Percentiles rank a stretch among this genome's conserved stretches.
These are phyloP conservation scores for Ilex asprella DNA, from an alignment of 257 asterid species.

Conservation along the genomic window DNA sequence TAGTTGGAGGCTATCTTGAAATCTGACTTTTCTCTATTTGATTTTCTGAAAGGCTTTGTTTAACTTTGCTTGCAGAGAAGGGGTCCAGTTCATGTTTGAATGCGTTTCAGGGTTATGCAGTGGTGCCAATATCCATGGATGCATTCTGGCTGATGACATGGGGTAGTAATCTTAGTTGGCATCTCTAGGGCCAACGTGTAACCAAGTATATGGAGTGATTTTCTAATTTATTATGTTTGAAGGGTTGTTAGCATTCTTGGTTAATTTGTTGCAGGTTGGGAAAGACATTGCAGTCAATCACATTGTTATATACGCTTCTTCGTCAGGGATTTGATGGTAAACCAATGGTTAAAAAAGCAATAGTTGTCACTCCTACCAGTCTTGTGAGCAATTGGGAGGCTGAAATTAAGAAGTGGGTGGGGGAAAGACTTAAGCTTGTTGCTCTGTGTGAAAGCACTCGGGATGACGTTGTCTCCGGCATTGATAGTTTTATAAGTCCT, in stretches of 20 bases:
- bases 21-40: neutral
- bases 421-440: conserved; percentile 87
- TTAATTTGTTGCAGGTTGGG: conserved; percentile 61
- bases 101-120: conserved; percentile 79
- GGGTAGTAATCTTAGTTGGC: conserved; percentile 50
- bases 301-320: conserved; percentile 85
- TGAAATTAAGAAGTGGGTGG: conserved; percentile 93
- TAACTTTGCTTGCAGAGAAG: conserved; percentile 71
- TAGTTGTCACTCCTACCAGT: conserved; percentile 95
- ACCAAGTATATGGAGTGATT: neutral
- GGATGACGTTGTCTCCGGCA: conserved; percentile 77
- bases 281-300: conserved; percentile 92
- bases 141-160: conserved; percentile 99
- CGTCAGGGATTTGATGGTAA: conserved; percentile 87
- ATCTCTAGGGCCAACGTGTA: neutral
- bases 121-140: conserved; percentile 72
- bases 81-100: conserved; percentile 98
- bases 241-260: conserved; percentile 11
- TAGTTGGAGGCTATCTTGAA: neutral
- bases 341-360: conserved; percentile 82
- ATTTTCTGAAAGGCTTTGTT: conserved; percentile 21
- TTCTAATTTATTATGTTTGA: neutral
- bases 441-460: conserved; percentile 94
- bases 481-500: conserved; percentile 55
- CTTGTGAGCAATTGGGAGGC: conserved; percentile 98